These are phyloP conservation scores for Chlamydomonas reinhardtii DNA, from an alignment of 163 green algal species.

Conservation along the genomic window DNA sequence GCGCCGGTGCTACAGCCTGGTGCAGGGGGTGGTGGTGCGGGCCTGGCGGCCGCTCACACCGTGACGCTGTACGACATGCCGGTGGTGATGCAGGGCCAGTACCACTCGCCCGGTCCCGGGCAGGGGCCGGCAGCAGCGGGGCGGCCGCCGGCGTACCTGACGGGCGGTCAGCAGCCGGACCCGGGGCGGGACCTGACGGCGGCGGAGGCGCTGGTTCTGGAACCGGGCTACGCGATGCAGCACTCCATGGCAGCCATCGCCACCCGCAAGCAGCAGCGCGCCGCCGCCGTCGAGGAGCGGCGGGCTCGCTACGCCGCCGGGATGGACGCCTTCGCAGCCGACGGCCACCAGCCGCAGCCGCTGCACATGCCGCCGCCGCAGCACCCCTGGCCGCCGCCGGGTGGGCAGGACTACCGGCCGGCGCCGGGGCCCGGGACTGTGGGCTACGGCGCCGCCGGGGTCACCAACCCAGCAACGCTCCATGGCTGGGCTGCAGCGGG, in stretches of 20 bases:
- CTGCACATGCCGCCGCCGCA: conserved; percentile 20
- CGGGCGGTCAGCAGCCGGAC: neutral
- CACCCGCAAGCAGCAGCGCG: neutral
- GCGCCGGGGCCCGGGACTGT: too few species aligned
- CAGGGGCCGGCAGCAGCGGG: too few species aligned
- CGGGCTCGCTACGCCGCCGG: neutral
- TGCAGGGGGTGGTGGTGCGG: too few species aligned
- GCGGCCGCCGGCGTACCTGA: neutral
- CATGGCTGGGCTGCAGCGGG: too few species aligned
- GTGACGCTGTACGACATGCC: neutral
- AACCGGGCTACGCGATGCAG: neutral
- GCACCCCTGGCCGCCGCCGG: neutral
- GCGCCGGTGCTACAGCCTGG: neutral
- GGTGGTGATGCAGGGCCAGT: neutral
- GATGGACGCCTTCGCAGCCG: neutral
- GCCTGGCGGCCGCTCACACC: neutral
- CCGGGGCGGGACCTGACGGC: conserved; percentile 12
- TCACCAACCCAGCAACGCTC: too few species aligned
- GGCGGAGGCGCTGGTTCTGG: conserved; percentile 3
- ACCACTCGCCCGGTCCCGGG: neutral
- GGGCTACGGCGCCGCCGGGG: too few species aligned
- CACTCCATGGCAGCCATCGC: neutral
- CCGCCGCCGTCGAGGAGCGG: conserved; percentile 6
- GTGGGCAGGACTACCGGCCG: too few species aligned
- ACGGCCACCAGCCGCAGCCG: neutral